These are phyloP conservation scores for Trichomonas gallinae DNA, from an alignment of 208 protist genomes.

Conservation along the genomic window DNA sequence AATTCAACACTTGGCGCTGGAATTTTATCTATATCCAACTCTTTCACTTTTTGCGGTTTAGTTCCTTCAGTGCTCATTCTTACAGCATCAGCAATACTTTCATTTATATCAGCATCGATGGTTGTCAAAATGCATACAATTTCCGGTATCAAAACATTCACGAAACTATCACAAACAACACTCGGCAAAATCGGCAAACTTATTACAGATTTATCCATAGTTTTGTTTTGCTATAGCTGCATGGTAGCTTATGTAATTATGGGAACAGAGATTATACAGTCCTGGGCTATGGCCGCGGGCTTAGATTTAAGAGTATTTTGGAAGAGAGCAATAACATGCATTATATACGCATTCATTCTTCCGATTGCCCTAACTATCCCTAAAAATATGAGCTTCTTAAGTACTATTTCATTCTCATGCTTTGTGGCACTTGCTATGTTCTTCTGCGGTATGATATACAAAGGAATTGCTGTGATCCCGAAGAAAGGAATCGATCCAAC, in stretches of 20 bases:
- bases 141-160: background rate
- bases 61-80: background rate
- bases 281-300: background rate
- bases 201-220: background rate
- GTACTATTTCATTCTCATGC: background rate
- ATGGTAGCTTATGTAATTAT: conserved; percentile 4
- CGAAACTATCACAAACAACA: background rate
- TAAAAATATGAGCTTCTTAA: background rate
- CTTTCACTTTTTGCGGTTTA: background rate
- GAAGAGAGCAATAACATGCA: background rate
- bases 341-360: background rate
- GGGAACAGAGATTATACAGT: background rate
- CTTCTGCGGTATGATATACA: background rate
- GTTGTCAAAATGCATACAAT: background rate
- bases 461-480: background rate
- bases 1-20: background rate
- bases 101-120: background rate
- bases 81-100: background rate
- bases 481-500: background rate
- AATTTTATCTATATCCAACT: background rate
- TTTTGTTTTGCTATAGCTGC: background rate
- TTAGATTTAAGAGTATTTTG: background rate
- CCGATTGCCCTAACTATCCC: background rate
- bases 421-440: background rate
- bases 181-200: background rate